These are phyloP conservation scores for Termitomyces sp. DNA, from an alignment of 768 basidiomycete genomes.

Conservation along the genomic window DNA sequence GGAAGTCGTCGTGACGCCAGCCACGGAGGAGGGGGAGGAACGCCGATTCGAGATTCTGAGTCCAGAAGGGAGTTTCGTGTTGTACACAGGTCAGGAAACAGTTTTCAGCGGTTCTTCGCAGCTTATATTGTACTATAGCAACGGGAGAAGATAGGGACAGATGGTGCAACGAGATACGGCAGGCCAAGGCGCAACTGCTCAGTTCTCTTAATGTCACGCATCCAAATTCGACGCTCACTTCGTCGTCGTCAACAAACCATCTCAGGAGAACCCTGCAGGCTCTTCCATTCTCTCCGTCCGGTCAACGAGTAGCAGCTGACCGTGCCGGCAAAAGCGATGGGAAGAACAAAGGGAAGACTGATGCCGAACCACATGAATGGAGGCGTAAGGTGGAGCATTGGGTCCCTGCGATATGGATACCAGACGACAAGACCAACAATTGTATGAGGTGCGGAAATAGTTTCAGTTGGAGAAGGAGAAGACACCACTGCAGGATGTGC, in stretches of 20 bases:
- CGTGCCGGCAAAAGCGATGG: constrained; percentile 10
- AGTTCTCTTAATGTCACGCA: constrained; percentile 63
- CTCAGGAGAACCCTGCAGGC: constrained; percentile 71
- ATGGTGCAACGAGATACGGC: constrained; percentile 65
- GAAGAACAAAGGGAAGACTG: constrained; percentile 12
- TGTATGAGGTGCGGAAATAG: constrained; percentile 81
- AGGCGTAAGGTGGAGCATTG: constrained; percentile 69
- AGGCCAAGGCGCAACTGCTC: constrained; percentile 68
- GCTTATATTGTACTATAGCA: constrained; percentile 24
- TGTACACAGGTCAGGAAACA: constrained; percentile 54
- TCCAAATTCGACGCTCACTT: constrained; percentile 78
- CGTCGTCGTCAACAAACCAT: constrained; percentile 71
- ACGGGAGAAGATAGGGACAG: constrained; percentile 52
- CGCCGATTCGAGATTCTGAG: constrained; percentile 68
- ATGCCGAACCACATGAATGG: constrained; percentile 24
- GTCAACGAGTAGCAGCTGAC: constrained; percentile 34
- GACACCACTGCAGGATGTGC: constrained; percentile 86
- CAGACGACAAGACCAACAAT: constrained; percentile 73
- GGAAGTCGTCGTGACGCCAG: constrained; percentile 59
- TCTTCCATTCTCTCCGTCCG: constrained; percentile 58
- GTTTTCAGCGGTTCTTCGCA: background rate
- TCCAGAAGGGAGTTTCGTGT: constrained; percentile 70
- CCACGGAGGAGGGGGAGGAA: constrained; percentile 44
- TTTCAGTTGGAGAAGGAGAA: constrained; percentile 74
- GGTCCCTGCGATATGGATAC: constrained; percentile 90